Evolutionary conservation across 768 basidiomycete species (phyloP), one percentile per base, ranked within the genome.

Genomic region (Favolaschia claudopus): DNA sequence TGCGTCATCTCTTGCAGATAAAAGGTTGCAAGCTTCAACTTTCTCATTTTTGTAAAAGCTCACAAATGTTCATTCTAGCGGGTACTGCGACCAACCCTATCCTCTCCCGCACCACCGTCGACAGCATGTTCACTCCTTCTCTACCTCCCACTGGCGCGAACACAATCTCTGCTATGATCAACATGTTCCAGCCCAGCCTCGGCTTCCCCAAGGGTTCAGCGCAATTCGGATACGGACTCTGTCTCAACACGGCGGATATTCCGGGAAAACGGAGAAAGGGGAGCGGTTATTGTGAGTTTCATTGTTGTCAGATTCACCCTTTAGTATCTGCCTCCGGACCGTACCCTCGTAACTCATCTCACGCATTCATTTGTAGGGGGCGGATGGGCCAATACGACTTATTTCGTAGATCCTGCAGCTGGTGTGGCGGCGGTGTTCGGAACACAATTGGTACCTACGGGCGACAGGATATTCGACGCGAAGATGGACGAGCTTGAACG

Each of bases 361-460:
- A 15, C 9, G 17, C 42, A 20, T 49, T 14, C 25, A 25, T n/a
- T n/a, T n/a, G 15, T 46, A 74, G 76, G 76, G 74, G 63, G 54
- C 32, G 76, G 76, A n/a, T 76, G 74, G 74, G 74, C 74, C n/a
- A 66, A 67, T 19, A 75, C 76, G 5, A 68, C 60, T 45, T 71
- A 66, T 45, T 71, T 73, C 33, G 62, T 76, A 43, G 75, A 77
- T 49, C 74, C 75, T 3, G 12, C 24, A 6, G 12, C 34, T 15
- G 53, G 55, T 1, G 33, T 57, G 6, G 55, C 55, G 14, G 39
- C 22, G 17, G 48, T 58, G 6, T 44, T 58, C 22, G 56, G 25
- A 12, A 58, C 47, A 4, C 56, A 58, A 27, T 5, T 58, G 8
- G 48, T 40, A 4, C 56, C 56, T 4, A 27, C 43, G 1, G 25